Evolutionary conservation across 2,329 filamentous ascomycete species (phyloP).

Genomic region (Fusarium sp.): DNA sequence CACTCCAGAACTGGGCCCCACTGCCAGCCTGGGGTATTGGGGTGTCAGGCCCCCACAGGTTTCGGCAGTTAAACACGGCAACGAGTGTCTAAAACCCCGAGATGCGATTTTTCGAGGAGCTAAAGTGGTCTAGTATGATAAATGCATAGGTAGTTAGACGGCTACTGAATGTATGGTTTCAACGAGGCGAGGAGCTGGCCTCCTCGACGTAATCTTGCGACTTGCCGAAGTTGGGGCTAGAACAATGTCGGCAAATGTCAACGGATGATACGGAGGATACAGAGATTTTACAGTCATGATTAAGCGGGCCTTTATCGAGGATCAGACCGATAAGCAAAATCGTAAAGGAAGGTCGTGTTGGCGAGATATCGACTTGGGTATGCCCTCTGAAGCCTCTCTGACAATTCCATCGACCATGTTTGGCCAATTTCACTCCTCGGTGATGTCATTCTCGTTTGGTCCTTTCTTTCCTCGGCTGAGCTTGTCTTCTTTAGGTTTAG

Average conservation of each 20-base stretch:
- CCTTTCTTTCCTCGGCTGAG: not conserved
- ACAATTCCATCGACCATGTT: not conserved
- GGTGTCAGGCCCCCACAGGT: conserved; percentile 13
- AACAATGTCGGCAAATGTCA: conserved; percentile 27
- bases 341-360: not conserved
- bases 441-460: not conserved
- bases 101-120: not conserved
- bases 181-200: conserved; percentile 24
- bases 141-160: not conserved
- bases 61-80: conserved; percentile 35
- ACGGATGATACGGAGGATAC: conserved; percentile 19
- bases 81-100: not conserved
- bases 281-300: not conserved
- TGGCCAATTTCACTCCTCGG: not conserved
- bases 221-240: conserved; percentile 25
- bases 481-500: not conserved
- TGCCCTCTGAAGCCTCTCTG: not conserved
- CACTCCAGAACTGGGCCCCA: conserved; percentile 22
- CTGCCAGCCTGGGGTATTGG: conserved; percentile 27
- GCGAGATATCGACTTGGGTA: not conserved
- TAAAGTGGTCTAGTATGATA: not conserved
- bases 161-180: rapidly evolving
- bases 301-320: not conserved
- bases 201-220: conserved; percentile 23
- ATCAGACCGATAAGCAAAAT: not conserved